Evolutionary conservation across 306 rosid genomes (phyloP).

Genomic region (Vigna radiata): DNA sequence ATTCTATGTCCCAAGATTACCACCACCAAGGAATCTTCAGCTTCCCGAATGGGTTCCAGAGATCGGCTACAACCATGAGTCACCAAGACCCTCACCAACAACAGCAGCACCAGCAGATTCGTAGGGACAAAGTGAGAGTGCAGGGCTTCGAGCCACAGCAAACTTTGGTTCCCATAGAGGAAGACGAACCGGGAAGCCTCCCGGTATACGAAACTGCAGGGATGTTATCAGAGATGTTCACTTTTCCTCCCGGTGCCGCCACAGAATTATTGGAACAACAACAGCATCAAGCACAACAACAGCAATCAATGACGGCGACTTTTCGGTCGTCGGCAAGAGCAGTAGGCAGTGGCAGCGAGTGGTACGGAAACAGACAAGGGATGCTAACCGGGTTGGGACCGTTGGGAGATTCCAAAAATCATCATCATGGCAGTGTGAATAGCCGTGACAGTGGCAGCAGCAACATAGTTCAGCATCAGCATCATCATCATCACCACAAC

Average conservation of each 20-base stretch:
- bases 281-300: constrained; percentile 52
- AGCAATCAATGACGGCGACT: constrained; percentile 45
- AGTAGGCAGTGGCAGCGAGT: constrained; percentile 52
- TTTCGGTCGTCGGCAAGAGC: constrained; percentile 47
- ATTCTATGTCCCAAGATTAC: constrained; percentile 97
- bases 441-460: constrained; percentile 52
- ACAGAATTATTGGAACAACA: constrained; percentile 56
- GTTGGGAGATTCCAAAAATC: constrained; percentile 57
- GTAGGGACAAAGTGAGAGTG: constrained; percentile 76
- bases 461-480: constrained; percentile 42
- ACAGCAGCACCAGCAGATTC: constrained; percentile 83
- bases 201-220: constrained; percentile 79
- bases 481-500: constrained; percentile 44
- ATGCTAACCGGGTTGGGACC: constrained; percentile 55
- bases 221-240: constrained; percentile 94
- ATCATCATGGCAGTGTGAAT: constrained; percentile 42
- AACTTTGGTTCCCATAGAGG: constrained; percentile 39
- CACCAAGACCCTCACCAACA: constrained; percentile 57
- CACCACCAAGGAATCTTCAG: constrained; percentile 70
- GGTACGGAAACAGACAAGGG: constrained; percentile 77
- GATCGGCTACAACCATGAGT: constrained; percentile 51
- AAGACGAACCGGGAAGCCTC: constrained; percentile 65
- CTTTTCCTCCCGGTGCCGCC: constrained; percentile 56
- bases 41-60: constrained; percentile 84
- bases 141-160: constrained; percentile 61